A percentile compares a stretch with the other conserved stretches of the same genome.
These are phyloP conservation scores for Paxillus involutus DNA, from an alignment of 768 basidiomycete species.

Conservation along the genomic window DNA sequence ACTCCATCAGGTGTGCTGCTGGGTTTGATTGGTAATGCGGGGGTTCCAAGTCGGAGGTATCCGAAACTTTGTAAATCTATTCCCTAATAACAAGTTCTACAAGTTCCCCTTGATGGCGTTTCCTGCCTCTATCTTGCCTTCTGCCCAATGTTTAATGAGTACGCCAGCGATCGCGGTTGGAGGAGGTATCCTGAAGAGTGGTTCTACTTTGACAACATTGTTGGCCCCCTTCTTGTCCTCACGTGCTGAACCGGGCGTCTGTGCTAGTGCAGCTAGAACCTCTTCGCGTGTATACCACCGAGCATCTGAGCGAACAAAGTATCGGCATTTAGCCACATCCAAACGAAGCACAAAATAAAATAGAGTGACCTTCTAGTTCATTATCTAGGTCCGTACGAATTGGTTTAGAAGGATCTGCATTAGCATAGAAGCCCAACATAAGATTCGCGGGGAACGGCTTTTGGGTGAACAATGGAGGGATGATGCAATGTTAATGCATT, in stretches of 20 bases:
- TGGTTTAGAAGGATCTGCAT: constrained; percentile 67
- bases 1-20: constrained; percentile 42
- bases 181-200: constrained; percentile 73
- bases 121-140: constrained; percentile 49
- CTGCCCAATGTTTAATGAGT: constrained; percentile 79
- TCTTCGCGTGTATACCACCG: constrained; percentile 84
- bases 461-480: neutral
- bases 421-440: constrained; percentile 89
- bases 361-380: constrained; percentile 78
- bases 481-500: too few species aligned
- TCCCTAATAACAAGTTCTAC: constrained; percentile 31
- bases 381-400: constrained; percentile 90
- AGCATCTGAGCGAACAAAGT: constrained; percentile 56
- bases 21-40: neutral
- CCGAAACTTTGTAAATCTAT: too few species aligned
- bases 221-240: constrained; percentile 28
- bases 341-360: neutral
- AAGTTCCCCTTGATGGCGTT: constrained; percentile 42
- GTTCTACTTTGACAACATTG: constrained; percentile 34
- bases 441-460: constrained; percentile 90
- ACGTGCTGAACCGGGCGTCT: constrained; percentile 26
- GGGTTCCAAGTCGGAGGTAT: too few species aligned
- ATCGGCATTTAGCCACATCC: neutral
- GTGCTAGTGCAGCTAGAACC: constrained; percentile 57
- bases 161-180: constrained; percentile 81